These are phyloP conservation scores for Zizania latifolia DNA, from an alignment of 176 grass and related monocot genomes.

Conservation along the genomic window DNA sequence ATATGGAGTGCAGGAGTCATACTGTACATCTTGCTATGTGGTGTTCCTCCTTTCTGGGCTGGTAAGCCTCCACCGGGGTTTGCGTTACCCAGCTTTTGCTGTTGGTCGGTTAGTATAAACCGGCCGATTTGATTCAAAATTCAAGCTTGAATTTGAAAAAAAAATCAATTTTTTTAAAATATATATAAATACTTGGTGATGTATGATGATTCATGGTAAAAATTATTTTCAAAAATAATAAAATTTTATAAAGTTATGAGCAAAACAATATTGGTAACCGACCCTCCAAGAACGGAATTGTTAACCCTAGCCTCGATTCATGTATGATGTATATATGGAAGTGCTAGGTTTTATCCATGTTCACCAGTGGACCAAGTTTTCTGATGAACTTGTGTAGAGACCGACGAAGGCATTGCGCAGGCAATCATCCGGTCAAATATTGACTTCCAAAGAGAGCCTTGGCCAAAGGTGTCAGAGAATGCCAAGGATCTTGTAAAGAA, in stretches of 20 bases:
- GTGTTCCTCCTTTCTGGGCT: constrained; percentile 57
- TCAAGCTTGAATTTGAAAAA: too few relatives aligned
- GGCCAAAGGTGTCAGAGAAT: constrained; percentile 77
- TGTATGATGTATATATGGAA: background rate
- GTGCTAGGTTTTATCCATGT: background rate
- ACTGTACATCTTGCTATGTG: constrained; percentile 49
- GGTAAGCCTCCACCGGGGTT: constrained; percentile 26
- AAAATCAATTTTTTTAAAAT: too few relatives aligned
- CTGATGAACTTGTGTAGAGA: constrained; percentile 41
- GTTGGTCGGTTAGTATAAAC: too few relatives aligned
- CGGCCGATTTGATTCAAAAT: too few relatives aligned
- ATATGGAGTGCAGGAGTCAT: constrained; percentile 60
- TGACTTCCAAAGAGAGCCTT: constrained; percentile 70
- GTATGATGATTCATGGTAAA: too few relatives aligned
- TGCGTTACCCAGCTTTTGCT: too few relatives aligned
- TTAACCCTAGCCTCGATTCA: too few relatives aligned
- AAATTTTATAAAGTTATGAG: too few relatives aligned
- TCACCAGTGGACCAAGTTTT: background rate
- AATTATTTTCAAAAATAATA: too few relatives aligned
- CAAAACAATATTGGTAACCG: too few relatives aligned
- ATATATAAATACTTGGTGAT: too few relatives aligned
- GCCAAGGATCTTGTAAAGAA: constrained; percentile 76
- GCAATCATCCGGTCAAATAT: constrained; percentile 61
- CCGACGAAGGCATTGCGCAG: constrained; percentile 80
- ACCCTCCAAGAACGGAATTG: too few relatives aligned